Conservation (phyloP, 805 yeast genomes). For the Starmera amethionina region DNA sequence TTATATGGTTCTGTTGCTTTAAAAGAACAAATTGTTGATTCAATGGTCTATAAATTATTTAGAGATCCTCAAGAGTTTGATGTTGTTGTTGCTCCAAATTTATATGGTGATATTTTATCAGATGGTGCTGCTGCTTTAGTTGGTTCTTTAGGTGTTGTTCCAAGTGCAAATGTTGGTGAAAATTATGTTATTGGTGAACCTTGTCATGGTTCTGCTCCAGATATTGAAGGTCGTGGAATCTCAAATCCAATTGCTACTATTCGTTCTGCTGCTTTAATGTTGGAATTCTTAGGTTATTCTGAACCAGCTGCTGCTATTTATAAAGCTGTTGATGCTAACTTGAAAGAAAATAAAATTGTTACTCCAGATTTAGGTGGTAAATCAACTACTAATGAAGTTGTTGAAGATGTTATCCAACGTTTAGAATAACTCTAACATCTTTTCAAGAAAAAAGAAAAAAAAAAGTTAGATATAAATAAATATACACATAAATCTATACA, state of each 20-base stretch:
- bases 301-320: conserved; percentile 88
- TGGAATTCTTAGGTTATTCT: conserved; percentile 89
- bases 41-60: conserved; percentile 98
- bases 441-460: no score
- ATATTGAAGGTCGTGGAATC: conserved; percentile 90
- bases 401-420: conserved; percentile 60
- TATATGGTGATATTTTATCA: conserved; percentile 93
- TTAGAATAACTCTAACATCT: conserved; percentile 5
- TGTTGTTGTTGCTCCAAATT: conserved; percentile 96
- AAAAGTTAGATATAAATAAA: no score
- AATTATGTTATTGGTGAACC: conserved; percentile 97
- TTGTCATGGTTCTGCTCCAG: conserved; percentile 99
- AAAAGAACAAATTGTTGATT: conserved; percentile 96
- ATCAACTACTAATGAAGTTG: conserved; percentile 78
- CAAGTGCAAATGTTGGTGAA: conserved; percentile 97
- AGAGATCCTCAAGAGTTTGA: conserved; percentile 97
- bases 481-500: no score
- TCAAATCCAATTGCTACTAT: conserved; percentile 97
- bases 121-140: conserved; percentile 98
- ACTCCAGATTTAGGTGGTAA: conserved; percentile 96
- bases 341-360: conserved; percentile 60
- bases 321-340: conserved; percentile 89
- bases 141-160: conserved; percentile 96
- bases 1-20: conserved; percentile 52
- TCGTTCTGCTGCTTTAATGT: conserved; percentile 94